phyloP scores from a whole-genome alignment of 1,139 yeast species.

The Cylindricascospora bacillispora region DNA sequence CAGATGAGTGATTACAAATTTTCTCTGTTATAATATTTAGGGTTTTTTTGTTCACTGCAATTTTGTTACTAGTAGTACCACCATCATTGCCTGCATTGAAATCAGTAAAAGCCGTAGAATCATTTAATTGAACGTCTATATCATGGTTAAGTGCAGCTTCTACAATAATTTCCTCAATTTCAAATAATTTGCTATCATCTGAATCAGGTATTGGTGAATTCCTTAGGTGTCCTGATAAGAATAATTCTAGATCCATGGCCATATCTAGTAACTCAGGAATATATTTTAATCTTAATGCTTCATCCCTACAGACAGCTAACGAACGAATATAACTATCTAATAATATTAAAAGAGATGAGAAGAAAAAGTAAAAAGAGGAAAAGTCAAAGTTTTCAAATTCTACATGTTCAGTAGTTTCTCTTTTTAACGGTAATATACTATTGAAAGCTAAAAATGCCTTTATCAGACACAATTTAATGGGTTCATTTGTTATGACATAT shows the following conservation, averaged over 20 bases:
- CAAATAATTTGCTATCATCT: constrained; percentile 3
- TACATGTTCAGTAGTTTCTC: constrained; percentile 75
- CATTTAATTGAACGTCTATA: background rate
- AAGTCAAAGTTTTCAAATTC: constrained; percentile 86
- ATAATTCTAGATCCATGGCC: constrained; percentile 14
- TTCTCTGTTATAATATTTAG: constrained; percentile 11
- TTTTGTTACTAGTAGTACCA: background rate
- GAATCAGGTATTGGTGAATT: constrained; percentile 4
- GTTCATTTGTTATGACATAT: constrained; percentile 29
- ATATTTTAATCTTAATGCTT: constrained; percentile 8
- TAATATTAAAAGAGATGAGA: constrained; percentile 49
- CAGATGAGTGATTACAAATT: constrained; percentile 15
- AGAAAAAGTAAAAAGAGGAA: constrained; percentile 62
- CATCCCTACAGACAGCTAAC: constrained; percentile 16
- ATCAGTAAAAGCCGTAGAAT: background rate
- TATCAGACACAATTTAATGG: constrained; percentile 37
- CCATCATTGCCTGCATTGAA: background rate
- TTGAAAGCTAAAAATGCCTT: constrained; percentile 59
- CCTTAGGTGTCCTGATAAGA: constrained; percentile 13
- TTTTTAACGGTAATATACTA: constrained; percentile 59
- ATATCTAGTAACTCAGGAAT: constrained; percentile 10
- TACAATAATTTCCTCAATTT: background rate
- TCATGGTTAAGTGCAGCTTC: background rate
- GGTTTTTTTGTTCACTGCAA: constrained; percentile 1
- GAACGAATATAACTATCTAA: constrained; percentile 36